Conservation (phyloP, 2,329 filamentous ascomycete genomes). For the Ilyonectria destructans region DNA sequence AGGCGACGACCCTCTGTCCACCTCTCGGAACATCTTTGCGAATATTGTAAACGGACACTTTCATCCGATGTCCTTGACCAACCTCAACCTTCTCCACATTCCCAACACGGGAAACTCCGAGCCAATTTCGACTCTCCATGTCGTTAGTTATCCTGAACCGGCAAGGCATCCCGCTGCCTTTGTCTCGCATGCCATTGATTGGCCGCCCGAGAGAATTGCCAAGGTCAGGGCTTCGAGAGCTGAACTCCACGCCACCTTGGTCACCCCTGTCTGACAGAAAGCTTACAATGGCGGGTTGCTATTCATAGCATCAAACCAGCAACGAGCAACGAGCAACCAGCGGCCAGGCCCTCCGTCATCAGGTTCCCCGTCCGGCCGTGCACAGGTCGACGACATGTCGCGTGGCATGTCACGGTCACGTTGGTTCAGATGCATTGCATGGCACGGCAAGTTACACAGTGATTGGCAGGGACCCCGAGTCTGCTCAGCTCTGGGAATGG, state of each 20-base stretch:
- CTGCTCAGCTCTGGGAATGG: background rate
- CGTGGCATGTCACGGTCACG: conserved; percentile 4
- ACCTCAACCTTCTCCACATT: background rate
- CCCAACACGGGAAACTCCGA: background rate
- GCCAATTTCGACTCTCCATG: conserved; percentile 2
- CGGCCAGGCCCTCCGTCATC: background rate
- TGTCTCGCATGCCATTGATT: background rate
- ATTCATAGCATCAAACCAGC: conserved; percentile 24
- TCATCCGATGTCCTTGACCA: background rate
- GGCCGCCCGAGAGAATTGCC: background rate
- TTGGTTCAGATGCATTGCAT: conserved; percentile 11
- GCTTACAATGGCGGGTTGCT: conserved; percentile 26
- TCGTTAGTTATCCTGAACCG: background rate
- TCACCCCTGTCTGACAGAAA: conserved; percentile 33
- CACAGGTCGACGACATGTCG: background rate
- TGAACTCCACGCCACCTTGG: conserved; percentile 16
- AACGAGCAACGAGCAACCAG: background rate
- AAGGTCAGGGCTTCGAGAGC: conserved; percentile 18
- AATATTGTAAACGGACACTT: background rate
- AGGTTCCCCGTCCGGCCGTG: background rate
- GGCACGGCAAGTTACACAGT: conserved; percentile 2
- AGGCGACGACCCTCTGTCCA: no score
- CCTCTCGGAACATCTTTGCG: background rate
- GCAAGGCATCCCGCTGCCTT: background rate
- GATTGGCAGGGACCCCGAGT: background rate